phyloP scores from a whole-genome alignment of 495 filamentous ascomycete genomes.

The Penicillium paradoxum region DNA sequence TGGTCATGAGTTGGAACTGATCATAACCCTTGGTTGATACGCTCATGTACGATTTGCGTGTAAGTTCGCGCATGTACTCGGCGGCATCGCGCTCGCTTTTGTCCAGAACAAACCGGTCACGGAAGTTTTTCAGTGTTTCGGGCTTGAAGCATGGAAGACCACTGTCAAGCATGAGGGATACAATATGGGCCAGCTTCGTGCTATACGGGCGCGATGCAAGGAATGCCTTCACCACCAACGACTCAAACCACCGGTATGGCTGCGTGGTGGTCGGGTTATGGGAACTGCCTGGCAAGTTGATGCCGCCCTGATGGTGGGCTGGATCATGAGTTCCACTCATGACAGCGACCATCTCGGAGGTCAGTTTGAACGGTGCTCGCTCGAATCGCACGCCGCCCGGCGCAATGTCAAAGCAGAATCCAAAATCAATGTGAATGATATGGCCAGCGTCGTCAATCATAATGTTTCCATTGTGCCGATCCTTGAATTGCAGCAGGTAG shows the following conservation, averaged over 20 bases:
- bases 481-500: slow-evolving; percentile 96
- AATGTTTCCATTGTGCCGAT: slow-evolving; percentile 98
- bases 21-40: slow-evolving; percentile 91
- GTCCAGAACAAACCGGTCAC: slow-evolving; percentile 87
- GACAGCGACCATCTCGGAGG: slow-evolving; percentile 93
- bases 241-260: slow-evolving; percentile 92
- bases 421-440: slow-evolving; percentile 98
- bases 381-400: slow-evolving; percentile 96
- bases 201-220: slow-evolving; percentile 82
- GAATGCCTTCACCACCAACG: slow-evolving; percentile 92
- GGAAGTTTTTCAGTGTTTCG: slow-evolving; percentile 87
- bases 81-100: slow-evolving; percentile 92
- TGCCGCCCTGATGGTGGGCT: slow-evolving; percentile 26
- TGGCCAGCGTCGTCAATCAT: slow-evolving; percentile 97
- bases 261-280: slow-evolving; percentile 64
- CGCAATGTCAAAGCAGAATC: slow-evolving; percentile 98
- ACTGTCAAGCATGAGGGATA: slow-evolving; percentile 91
- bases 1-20: slow-evolving; percentile 93
- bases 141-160: slow-evolving; percentile 98
- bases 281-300: slow-evolving; percentile 33
- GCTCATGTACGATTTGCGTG: slow-evolving; percentile 82
- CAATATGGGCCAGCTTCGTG: slow-evolving; percentile 81
- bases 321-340: slow-evolving; percentile 74
- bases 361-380: slow-evolving; percentile 96
- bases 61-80: slow-evolving; percentile 83